These are phyloP conservation scores for Ceratocystis diversiconidia DNA, from an alignment of 2,329 filamentous ascomycete species.

Conservation along the genomic window DNA sequence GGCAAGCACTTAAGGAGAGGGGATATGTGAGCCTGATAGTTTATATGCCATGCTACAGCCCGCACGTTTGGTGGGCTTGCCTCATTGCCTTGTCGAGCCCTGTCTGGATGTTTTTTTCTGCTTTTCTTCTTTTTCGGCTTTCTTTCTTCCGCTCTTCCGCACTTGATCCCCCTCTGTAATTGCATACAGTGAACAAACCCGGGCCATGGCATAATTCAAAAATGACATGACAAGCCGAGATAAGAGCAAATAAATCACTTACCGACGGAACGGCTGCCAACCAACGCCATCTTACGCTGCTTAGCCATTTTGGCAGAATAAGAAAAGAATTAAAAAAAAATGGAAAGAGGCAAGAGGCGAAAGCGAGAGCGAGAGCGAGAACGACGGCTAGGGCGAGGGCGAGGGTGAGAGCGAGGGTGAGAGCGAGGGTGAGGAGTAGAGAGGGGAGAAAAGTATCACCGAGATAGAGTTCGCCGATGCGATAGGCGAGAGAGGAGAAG, in stretches of 20 bases:
- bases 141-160: neutral
- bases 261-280: constrained; percentile 80
- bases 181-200: neutral
- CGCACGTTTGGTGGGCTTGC: neutral
- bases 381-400: neutral
- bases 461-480: neutral
- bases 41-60: neutral
- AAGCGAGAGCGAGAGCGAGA: too few relatives aligned
- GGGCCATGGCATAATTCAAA: neutral
- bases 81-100: neutral
- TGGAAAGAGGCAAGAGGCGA: neutral
- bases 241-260: constrained; percentile 21
- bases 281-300: constrained; percentile 89
- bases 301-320: constrained; percentile 40
- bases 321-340: neutral
- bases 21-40: neutral
- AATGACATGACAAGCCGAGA: neutral
- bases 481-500: neutral
- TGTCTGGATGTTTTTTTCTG: neutral
- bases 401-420: neutral
- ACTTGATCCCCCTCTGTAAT: neutral
- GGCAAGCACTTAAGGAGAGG: neutral
- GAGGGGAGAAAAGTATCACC: neutral
- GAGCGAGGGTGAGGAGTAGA: neutral
- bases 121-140: neutral